Conservation (phyloP, 352 stramenopile species). For the Globisporangium uncinulatum region DNA sequence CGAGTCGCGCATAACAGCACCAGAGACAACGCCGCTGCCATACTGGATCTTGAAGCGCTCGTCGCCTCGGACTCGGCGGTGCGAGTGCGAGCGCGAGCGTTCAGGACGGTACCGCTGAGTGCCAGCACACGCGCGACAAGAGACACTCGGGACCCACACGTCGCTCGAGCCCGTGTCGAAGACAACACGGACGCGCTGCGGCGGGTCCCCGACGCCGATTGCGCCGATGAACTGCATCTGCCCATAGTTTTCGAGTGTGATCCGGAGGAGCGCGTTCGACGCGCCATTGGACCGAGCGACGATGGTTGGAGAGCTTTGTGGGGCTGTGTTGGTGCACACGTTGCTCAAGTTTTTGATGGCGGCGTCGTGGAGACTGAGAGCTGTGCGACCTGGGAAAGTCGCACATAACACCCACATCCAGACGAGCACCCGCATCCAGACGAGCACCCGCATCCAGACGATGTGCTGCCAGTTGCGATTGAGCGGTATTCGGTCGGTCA, state of each 20-base stretch:
- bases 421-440: too few relatives aligned
- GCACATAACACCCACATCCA: too few relatives aligned
- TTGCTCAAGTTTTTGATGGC: too few relatives aligned
- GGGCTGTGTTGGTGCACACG: too few relatives aligned
- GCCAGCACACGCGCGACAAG: conserved; percentile 25
- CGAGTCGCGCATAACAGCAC: conserved; percentile 9
- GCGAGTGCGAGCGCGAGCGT: conserved; percentile 3
- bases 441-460: too few relatives aligned
- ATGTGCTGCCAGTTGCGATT: too few relatives aligned
- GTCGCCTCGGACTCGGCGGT: background rate
- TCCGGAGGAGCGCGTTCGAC: conserved; percentile 1
- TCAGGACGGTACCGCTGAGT: conserved; percentile 18
- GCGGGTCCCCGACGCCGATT: conserved; percentile 21
- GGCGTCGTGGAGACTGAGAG: too few relatives aligned
- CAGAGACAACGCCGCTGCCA: conserved; percentile 25
- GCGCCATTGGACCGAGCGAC: too few relatives aligned
- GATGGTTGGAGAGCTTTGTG: too few relatives aligned
- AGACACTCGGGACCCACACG: conserved; percentile 25
- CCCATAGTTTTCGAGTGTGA: conserved; percentile 29
- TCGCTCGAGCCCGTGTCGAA: conserved; percentile 47
- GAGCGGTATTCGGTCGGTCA: too few relatives aligned
- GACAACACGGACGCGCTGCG: conserved; percentile 32
- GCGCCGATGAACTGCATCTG: conserved; percentile 38
- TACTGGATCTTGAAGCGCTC: conserved; percentile 23
- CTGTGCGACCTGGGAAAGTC: too few relatives aligned